Conservation (phyloP, 306 rosid genomes). For the Styphnolobium japonicum region DNA sequence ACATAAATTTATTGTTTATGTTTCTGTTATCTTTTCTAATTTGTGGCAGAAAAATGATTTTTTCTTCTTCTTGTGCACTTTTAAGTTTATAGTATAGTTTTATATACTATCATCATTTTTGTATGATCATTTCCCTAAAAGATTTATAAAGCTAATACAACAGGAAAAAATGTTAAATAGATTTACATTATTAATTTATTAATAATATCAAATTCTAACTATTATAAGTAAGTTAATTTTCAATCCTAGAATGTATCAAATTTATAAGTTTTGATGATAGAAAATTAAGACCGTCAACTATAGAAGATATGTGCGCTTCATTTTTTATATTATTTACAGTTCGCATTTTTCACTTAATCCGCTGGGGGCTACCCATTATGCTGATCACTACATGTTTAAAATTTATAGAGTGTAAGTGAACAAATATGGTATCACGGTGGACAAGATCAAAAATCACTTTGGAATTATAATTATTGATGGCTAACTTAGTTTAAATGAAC, state of each 20-base stretch:
- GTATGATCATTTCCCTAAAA: not conserved
- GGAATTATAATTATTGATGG: not conserved
- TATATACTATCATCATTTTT: not conserved
- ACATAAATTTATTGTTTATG: not conserved
- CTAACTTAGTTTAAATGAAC: constrained; percentile 12
- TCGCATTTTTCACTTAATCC: not conserved
- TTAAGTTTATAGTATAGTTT: not conserved
- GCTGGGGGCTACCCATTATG: not conserved
- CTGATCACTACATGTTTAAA: not conserved
- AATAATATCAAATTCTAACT: not conserved
- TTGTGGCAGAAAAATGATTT: not conserved
- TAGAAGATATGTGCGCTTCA: not conserved
- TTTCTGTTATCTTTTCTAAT: not conserved
- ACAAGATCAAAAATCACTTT: not conserved
- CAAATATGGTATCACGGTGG: not conserved
- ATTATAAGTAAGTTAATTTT: not conserved
- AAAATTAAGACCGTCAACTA: not conserved
- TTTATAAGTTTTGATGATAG: not conserved
- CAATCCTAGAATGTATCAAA: not conserved
- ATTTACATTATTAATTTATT: not conserved
- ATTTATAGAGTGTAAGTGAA: not conserved
- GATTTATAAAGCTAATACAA: not conserved
- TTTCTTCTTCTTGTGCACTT: not conserved
- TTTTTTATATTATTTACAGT: not conserved
- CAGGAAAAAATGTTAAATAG: not conserved